Base-by-base conservation (phyloP, 106 monocot species). In the Allium sativum region DNA sequence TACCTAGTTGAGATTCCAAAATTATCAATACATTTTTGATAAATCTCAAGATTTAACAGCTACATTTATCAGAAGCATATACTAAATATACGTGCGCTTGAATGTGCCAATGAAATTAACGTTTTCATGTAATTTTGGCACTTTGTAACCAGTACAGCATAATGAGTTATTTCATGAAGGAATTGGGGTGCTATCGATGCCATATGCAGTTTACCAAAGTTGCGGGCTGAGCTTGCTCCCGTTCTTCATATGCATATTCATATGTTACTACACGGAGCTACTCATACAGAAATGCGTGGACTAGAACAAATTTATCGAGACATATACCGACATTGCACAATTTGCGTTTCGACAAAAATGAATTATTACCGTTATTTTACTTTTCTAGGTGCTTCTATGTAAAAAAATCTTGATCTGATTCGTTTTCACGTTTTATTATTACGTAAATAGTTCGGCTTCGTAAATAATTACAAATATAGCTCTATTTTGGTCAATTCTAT, bases 231-330 rank as follows among this genome's bases (percentile, higher is more conserved):
- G 82, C 71, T 56, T 90, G 7, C 40, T 21, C 6, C 73, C 85
- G 18, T 75, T 90, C 53, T 41, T 82, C 16, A 20, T 74, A 9
- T 66, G 74, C 0, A 76, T 78, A 17, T 19, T 48, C 42, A 57
- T 90, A 3, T 90, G 89, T 55, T 90, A 60, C 67, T 85, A 90
- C 89, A 90, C 90, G 0, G 85, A 85, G 7, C 44, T 77, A 14
- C 85, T 90, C 16, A 72, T 90, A 10, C 71, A 79, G 10, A 76
- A 79, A 6, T 90, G 90, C 69, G 79, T 90, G 85, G 79, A 67
- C 17, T 69, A 76, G 18, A 67, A 77, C 62, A 62, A 69, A 18
- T 22, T 59, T 44, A 68, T 76, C 52, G 57, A 57, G 41, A 82
- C 65, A 45, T 90, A 85, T 55, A 79, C 85, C 4, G 90, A 77